These are phyloP conservation scores for Rhododendron henanense DNA, from an alignment of 148 eudicot species.

Conservation along the genomic window DNA sequence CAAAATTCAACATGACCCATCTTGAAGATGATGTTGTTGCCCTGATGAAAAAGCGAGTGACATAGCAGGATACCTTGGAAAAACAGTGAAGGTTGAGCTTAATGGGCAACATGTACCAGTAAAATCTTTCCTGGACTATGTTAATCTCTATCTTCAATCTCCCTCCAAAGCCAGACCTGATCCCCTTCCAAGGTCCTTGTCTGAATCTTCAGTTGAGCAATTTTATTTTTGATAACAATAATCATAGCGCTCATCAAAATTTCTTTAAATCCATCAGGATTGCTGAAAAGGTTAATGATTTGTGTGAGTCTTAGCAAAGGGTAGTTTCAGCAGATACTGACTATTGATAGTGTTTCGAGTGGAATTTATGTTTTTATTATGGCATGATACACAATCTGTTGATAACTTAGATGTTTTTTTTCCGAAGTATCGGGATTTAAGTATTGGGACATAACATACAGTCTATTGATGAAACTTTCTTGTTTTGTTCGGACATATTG, in stretches of 20 bases:
- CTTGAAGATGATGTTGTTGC: constrained; percentile 84
- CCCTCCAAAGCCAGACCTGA: constrained; percentile 25
- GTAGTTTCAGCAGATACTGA: constrained; percentile 72
- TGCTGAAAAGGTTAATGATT: constrained; percentile 49
- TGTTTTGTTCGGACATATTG: not conserved
- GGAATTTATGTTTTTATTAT: not conserved
- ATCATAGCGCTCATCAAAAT: not conserved
- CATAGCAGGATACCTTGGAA: constrained; percentile 84
- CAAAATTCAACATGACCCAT: constrained; percentile 65
- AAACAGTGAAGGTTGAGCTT: constrained; percentile 62
- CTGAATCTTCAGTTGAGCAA: not conserved
- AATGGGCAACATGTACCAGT: constrained; percentile 58
- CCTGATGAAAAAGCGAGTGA: constrained; percentile 89
- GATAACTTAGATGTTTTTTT: too few species aligned
- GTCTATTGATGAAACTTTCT: not conserved
- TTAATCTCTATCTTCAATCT: constrained; percentile 56
- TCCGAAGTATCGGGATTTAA: not conserved
- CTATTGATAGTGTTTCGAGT: constrained; percentile 9
- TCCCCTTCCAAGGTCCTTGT: not conserved
- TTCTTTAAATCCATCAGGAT: constrained; percentile 29
- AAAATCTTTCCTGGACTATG: constrained; percentile 65
- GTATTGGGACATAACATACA: too few species aligned
- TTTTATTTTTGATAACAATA: not conserved
- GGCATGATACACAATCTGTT: not conserved
- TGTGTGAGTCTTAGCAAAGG: constrained; percentile 75